These are phyloP conservation scores for grape (Vitis vinifera) DNA, from an alignment of 164 flowering plant species.

Conservation along the genomic window DNA sequence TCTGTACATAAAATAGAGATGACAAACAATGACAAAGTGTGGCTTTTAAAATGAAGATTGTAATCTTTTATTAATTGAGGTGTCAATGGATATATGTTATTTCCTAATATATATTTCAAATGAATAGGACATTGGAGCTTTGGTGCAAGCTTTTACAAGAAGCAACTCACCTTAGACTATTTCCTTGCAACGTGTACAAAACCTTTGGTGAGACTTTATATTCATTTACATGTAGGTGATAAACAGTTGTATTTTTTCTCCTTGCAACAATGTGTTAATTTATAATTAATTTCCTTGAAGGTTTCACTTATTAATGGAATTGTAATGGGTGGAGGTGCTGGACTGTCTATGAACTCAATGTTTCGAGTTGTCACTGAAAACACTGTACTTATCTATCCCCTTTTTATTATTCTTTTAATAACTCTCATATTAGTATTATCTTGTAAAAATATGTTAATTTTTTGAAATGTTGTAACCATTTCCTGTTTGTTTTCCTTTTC, in stretches of 20 bases:
- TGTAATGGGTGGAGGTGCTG: constrained; percentile 40
- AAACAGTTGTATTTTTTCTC: not conserved
- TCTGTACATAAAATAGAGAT: too few relatives aligned
- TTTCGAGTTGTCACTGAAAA: constrained; percentile 29
- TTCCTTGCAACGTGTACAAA: constrained; percentile 46
- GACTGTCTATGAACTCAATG: constrained; percentile 20
- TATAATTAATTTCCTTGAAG: constrained; percentile 5
- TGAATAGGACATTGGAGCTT: too few relatives aligned
- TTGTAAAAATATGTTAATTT: too few relatives aligned
- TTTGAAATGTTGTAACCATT: too few relatives aligned
- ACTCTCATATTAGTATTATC: too few relatives aligned
- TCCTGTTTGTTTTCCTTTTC: too few relatives aligned
- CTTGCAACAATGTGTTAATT: not conserved
- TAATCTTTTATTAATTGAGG: too few relatives aligned
- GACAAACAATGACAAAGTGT: too few relatives aligned
- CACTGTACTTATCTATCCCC: constrained; percentile 9
- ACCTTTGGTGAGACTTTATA: constrained; percentile 20
- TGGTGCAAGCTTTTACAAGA: not conserved
- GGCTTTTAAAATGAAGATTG: too few relatives aligned
- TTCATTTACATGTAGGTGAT: not conserved
- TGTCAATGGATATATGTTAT: not conserved
- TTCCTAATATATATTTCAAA: too few relatives aligned
- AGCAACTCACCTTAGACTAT: constrained; percentile 33
- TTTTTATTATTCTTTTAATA: too few relatives aligned
- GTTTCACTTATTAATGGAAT: constrained; percentile 25